Base-by-base conservation (phyloP, 2,329 filamentous ascomycete species). In the Fusarium redolens region DNA sequence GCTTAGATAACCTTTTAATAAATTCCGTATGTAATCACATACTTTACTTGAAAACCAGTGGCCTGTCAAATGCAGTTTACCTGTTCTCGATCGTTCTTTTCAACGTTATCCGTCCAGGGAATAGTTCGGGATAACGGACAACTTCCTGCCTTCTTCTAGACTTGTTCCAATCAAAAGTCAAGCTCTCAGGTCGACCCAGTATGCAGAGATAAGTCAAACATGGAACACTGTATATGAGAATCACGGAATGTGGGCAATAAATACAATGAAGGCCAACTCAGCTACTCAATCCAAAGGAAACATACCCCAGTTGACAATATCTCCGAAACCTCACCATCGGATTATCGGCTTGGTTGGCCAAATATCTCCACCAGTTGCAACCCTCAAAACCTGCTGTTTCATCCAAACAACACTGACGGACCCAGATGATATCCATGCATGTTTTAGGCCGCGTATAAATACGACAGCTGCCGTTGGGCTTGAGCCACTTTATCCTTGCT, bases 311-410 rank as follows among this genome's bases (percentile, higher is more conserved):
- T 20, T 35, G n/a, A 37, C 22, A 66, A 65, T 59, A 35, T 35
- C 22, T 22, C 14, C n/a, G 22, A 40, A 44, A 51, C 33, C 11
- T 43, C 9, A 28, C 31, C 14, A n/a, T 28, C 67, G 47, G 52
- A 18, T 37, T 43, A 12, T 57, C 59, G 28, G 58, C 35, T n/a
- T 31, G 13, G 17, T 17, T 10, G 11, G 17, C 3, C 18, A 4
- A 25, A 38, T 60, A 71, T 59, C 30, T 71, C 70, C 65, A 67
- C 70, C 70, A 72, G 48, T 73, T 20, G 43, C 22, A 37, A 20
- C 11, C 5, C 22, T 17, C 17, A 14, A n/a, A 20, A 17, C n/a
- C 15, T 28, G 15, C 3, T 51, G 69, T 72, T 66, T 61, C 58
- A 65, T 22, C 10, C 31, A 17, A 40, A 35, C 7, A 40, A 51